Evolutionary conservation across 2,329 filamentous ascomycete species (phyloP).

Genomic region (Elsinoe fawcettii): DNA sequence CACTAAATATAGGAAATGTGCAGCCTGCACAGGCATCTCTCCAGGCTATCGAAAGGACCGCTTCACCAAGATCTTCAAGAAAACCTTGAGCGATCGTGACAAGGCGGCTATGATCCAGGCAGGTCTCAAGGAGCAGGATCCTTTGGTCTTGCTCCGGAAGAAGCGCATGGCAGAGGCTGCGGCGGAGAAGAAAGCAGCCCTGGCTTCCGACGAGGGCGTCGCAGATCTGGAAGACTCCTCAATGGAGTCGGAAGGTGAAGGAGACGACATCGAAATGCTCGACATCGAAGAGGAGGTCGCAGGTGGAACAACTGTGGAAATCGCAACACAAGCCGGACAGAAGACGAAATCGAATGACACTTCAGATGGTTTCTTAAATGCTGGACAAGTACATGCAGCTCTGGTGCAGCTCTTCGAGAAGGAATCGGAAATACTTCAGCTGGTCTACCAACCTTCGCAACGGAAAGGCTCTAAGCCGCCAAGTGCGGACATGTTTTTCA

Average conservation of each 20-base stretch:
- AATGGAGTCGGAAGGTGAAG: conserved; percentile 30
- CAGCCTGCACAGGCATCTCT: conserved; percentile 60
- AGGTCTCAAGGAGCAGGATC: conserved; percentile 61
- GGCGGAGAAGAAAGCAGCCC: conserved; percentile 39
- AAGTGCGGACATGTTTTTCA: conserved; percentile 89
- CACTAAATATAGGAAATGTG: conserved; percentile 61
- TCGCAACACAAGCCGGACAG: conserved; percentile 29
- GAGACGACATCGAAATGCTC: conserved; percentile 27
- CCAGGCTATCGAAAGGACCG: conserved; percentile 82
- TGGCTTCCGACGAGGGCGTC: conserved; percentile 59
- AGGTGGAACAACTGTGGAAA: conserved; percentile 48
- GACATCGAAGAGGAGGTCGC: conserved; percentile 36
- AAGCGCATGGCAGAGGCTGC: conserved; percentile 35
- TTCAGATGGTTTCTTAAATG: conserved; percentile 67
- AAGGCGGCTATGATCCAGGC: conserved; percentile 66
- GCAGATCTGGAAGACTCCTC: conserved; percentile 55
- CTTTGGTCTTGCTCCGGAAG: conserved; percentile 53
- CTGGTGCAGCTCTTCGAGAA: conserved; percentile 75
- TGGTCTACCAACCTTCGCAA: conserved; percentile 77
- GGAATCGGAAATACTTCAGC: conserved; percentile 71
- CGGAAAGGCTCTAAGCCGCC: conserved; percentile 46
- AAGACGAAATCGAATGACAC: conserved; percentile 33
- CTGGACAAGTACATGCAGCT: conserved; percentile 74
- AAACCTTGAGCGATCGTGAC: conserved; percentile 65
- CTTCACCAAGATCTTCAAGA: conserved; percentile 90